Conservation (phyloP, 2,329 filamentous ascomycete genomes). For the Diaporthe humulicola region DNA sequence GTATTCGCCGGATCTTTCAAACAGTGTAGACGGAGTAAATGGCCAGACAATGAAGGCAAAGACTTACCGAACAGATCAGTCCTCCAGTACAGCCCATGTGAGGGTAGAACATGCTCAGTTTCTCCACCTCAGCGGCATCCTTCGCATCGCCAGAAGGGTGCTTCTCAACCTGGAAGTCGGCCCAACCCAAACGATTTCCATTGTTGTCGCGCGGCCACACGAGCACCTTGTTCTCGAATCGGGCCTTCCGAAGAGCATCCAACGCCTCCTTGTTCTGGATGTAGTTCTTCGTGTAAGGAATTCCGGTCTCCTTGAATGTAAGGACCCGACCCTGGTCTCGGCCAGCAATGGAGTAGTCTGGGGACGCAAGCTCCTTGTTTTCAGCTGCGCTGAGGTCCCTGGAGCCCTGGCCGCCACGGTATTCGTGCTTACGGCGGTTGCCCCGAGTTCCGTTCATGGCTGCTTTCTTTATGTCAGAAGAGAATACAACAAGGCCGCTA, state of each 20-base stretch:
- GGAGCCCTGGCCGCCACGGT: background rate
- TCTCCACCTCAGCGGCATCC: background rate
- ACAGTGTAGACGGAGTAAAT: no score
- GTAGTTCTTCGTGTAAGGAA: conserved; percentile 14
- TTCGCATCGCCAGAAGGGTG: background rate
- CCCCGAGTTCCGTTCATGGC: conserved; percentile 17
- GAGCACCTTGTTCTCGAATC: background rate
- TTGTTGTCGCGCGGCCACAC: background rate
- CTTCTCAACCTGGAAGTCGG: background rate
- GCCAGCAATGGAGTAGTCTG: background rate
- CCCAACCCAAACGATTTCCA: background rate
- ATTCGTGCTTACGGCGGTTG: background rate
- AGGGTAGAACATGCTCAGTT: conserved; percentile 1
- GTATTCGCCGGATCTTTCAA: no score
- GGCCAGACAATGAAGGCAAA: background rate
- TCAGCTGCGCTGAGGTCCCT: background rate
- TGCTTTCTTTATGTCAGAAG: background rate
- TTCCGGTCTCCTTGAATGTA: background rate
- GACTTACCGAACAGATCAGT: conserved; percentile 1
- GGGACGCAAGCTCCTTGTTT: background rate
- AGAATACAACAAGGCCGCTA: background rate
- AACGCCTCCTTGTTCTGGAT: background rate
- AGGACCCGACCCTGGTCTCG: background rate
- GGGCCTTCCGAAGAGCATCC: background rate
- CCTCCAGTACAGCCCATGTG: conserved; percentile 8